These are phyloP conservation scores for Myriosclerotinia duriaeana DNA, from an alignment of 2,329 filamentous ascomycete species.

Conservation along the genomic window DNA sequence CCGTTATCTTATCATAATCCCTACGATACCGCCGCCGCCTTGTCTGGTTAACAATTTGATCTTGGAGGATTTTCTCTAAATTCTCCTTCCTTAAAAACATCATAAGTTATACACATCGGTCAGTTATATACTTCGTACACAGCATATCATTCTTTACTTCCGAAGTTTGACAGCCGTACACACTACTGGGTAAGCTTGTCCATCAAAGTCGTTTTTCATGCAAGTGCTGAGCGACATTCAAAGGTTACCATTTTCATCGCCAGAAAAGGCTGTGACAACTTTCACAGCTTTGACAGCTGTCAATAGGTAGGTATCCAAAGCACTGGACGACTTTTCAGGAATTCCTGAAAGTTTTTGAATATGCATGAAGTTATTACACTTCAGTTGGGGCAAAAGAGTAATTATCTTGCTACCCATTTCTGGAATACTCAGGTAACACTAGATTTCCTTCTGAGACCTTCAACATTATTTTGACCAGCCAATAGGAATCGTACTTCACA, in stretches of 20 bases:
- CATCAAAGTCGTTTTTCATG: constrained; percentile 6
- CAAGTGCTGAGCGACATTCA: constrained; percentile 14
- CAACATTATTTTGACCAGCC: constrained; percentile 22
- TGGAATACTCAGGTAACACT: constrained; percentile 82
- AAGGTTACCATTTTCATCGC: constrained; percentile 1
- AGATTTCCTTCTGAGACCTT: neutral
- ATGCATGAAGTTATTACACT: constrained; percentile 97
- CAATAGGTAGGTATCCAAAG: neutral
- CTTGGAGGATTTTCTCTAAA: neutral
- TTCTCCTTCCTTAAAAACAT: neutral
- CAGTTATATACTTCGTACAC: too few relatives aligned
- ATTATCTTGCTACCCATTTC: constrained; percentile 93
- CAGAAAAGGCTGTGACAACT: constrained; percentile 2
- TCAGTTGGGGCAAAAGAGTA: constrained; percentile 88
- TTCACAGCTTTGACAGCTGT: neutral
- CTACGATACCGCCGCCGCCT: neutral
- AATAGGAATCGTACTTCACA: constrained; percentile 96
- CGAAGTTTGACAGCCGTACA: neutral
- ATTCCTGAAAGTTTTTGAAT: neutral
- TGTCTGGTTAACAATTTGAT: constrained; percentile 16
- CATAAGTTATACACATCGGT: neutral
- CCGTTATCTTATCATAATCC: constrained; percentile 19
- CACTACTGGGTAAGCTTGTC: constrained; percentile 5
- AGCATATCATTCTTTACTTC: neutral
- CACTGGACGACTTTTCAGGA: neutral